These are phyloP conservation scores for Cardamine resedifolia DNA, from an alignment of 345 rosid species.

Conservation along the genomic window DNA sequence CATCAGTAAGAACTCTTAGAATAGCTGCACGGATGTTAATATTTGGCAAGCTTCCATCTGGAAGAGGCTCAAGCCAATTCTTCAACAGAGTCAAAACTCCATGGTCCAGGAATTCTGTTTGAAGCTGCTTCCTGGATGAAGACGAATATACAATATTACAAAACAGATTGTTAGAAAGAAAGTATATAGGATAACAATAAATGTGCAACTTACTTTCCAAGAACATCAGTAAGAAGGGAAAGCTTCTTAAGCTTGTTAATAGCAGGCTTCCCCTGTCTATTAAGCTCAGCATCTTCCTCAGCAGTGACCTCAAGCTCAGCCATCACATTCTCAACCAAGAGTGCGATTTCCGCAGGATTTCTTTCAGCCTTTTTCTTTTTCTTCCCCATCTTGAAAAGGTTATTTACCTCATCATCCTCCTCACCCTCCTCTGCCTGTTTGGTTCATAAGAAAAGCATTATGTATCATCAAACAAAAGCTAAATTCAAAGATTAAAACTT, in stretches of 20 bases:
- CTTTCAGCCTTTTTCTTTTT: slow-evolving; percentile 80
- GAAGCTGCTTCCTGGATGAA: slow-evolving; percentile 88
- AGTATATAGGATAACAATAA: neutral
- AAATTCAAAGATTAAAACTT: neutral
- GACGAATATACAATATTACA: neutral
- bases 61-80: slow-evolving; percentile 99
- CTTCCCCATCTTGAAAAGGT: slow-evolving; percentile 85
- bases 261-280: slow-evolving; percentile 85
- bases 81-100: slow-evolving; percentile 84
- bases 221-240: slow-evolving; percentile 88
- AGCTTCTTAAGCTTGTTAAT: slow-evolving; percentile 88
- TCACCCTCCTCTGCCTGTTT: slow-evolving; percentile 88
- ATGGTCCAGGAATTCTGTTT: slow-evolving; percentile 91
- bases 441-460: slow-evolving; percentile 6
- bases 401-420: slow-evolving; percentile 82
- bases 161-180: neutral
- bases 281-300: slow-evolving; percentile 91
- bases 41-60: slow-evolving; percentile 96
- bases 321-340: slow-evolving; percentile 87
- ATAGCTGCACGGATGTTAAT: slow-evolving; percentile 93
- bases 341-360: slow-evolving; percentile 88
- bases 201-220: slow-evolving; percentile 73
- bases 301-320: slow-evolving; percentile 97
- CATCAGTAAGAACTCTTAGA: slow-evolving; percentile 76
- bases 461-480: slow-evolving; percentile 6